Base-by-base conservation (phyloP, 2,329 filamentous ascomycete genomes). In the Stemphylium beticola region DNA sequence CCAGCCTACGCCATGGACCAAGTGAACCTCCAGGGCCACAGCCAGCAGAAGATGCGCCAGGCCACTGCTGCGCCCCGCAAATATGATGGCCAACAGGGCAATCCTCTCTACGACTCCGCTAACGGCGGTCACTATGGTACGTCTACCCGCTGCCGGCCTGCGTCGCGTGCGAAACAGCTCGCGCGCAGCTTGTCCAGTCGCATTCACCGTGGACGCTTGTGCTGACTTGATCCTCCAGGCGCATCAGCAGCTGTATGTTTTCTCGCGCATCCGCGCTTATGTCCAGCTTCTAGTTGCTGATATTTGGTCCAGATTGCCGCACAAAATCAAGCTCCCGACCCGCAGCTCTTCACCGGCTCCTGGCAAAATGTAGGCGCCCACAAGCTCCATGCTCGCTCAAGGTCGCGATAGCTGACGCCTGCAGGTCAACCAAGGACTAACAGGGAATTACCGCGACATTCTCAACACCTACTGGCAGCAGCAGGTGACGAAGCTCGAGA, bases 401-500 rank as follows among this genome's bases (percentile, higher is more conserved):
- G 12, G 31, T 36, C 18, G 17, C 36, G 47, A 26, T 15, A 48
- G 58, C 70, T 77, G 53, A 76, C 54, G 22, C 51, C 15, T 17
- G 46, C 69, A 96, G 91, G 92, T 98, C 62, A 96, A 96, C 72
- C 95, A 99, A 84, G 95, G 95, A 44, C 84, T 99, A 42, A 90
- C 88, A 54, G 93, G 92, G 58, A 89, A 90, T 59, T 96, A 97
- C 77, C 93, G 96, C 75, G 95, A 99, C 75, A 97, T 98, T 70
- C 83, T 99, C 67, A 97, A 96, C 38, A 97, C 93, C 5, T 99
- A 99, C 80, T 99, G 95, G 95, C 95, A 99, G 77, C 93, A 99
- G 72, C 95, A 93, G 60, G 96, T 99, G 79, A 93, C 89, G 64
- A 92, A 96, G 75, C 86, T 99, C 55, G 95, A 99, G 79, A 91